A percentile compares a stretch with the other conserved stretches of the same genome.
Evolutionary conservation across 176 grass and related monocot species (phyloP).

Genomic region (Hordeum marinum): DNA sequence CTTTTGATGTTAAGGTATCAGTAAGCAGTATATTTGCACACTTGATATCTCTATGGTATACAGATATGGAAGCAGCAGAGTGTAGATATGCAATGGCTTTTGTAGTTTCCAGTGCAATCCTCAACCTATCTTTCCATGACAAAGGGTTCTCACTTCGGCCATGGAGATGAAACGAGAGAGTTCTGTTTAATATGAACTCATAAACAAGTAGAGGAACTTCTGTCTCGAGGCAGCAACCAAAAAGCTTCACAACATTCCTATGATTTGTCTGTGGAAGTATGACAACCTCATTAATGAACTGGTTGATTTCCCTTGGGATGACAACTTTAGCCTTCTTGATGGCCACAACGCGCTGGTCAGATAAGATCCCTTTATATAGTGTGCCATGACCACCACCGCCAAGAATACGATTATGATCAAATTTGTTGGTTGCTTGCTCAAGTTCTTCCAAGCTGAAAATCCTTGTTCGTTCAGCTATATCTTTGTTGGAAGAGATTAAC

Average conservation of each 20-base stretch:
- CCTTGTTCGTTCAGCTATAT: slow-evolving; percentile 29
- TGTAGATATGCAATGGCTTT: slow-evolving; percentile 36
- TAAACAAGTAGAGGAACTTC: slow-evolving; percentile 50
- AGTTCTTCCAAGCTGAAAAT: slow-evolving; percentile 54
- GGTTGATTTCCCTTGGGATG: slow-evolving; percentile 35
- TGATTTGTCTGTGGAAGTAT: slow-evolving; percentile 54
- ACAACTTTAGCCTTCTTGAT: slow-evolving; percentile 38
- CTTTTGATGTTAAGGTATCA: slow-evolving; percentile 23
- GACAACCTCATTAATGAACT: slow-evolving; percentile 55
- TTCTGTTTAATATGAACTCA: slow-evolving; percentile 47
- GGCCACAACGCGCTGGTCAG: no score
- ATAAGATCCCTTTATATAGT: neutral
- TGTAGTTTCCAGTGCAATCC: slow-evolving; percentile 42
- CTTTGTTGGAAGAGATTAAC: slow-evolving; percentile 30
- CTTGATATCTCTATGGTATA: slow-evolving; percentile 56
- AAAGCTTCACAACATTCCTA: slow-evolving; percentile 47
- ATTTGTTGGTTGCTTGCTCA: slow-evolving; percentile 43
- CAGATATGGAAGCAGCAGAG: slow-evolving; percentile 18
- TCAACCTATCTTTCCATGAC: slow-evolving; percentile 34
- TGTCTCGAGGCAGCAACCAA: slow-evolving; percentile 30
- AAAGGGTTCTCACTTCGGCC: neutral
- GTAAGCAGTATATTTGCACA: slow-evolving; percentile 44
- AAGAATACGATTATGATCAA: slow-evolving; percentile 37
- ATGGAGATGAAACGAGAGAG: slow-evolving; percentile 37
- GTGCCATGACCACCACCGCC: slow-evolving; percentile 29